Percentiles rank a stretch among this genome's conserved stretches.
These are phyloP conservation scores for Zymoseptoria ardabiliae DNA, from an alignment of 2,329 filamentous ascomycete genomes.

Conservation along the genomic window DNA sequence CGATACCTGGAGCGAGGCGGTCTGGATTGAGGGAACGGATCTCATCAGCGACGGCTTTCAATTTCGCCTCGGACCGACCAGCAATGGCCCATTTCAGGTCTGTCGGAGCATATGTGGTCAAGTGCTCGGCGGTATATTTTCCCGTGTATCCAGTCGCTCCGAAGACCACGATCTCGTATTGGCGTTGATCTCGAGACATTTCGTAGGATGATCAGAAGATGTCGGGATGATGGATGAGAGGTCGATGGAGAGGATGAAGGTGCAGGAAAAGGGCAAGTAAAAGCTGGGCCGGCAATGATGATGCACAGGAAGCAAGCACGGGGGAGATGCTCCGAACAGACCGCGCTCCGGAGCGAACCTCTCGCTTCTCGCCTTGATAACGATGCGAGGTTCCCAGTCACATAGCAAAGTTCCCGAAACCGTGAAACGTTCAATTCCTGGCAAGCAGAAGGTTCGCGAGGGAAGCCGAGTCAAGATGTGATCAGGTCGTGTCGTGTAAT, in stretches of 20 bases:
- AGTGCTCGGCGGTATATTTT: constrained; percentile 66
- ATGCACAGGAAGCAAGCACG: not conserved
- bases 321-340: not conserved
- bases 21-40: constrained; percentile 62
- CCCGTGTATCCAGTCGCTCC: constrained; percentile 80
- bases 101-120: constrained; percentile 62
- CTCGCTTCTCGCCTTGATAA: not conserved
- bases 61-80: constrained; percentile 70
- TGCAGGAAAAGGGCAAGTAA: not conserved
- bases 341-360: not conserved
- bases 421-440: too few species aligned
- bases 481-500: not conserved
- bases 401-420: not conserved
- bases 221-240: not conserved
- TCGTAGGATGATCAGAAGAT: not conserved
- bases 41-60: constrained; percentile 60
- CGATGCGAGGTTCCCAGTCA: not conserved
- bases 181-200: constrained; percentile 37
- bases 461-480: not conserved
- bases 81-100: constrained; percentile 82
- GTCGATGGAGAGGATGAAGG: too few species aligned
- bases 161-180: constrained; percentile 60
- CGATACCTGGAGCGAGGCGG: constrained; percentile 59
- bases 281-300: not conserved
- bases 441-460: too few species aligned